Conservation (phyloP, 2,329 filamentous ascomycete species). For the Nakataea oryzae region DNA sequence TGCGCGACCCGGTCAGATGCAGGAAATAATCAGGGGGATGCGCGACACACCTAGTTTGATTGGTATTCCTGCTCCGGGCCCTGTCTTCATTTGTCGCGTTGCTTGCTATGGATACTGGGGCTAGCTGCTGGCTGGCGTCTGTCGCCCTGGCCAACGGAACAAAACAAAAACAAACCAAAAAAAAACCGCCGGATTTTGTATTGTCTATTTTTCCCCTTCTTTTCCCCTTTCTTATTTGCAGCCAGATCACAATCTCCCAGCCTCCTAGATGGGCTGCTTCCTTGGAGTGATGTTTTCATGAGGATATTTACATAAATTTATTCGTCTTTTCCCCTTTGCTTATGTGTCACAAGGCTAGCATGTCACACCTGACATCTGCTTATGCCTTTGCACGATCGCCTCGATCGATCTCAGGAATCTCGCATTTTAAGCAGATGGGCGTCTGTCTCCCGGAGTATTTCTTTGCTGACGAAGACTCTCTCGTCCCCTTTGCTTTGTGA, state of each 20-base stretch:
- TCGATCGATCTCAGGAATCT: no score
- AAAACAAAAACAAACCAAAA: background rate
- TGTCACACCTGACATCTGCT: background rate
- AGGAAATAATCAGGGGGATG: background rate
- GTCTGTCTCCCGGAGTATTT: no score
- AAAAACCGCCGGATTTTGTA: background rate
- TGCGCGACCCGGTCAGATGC: background rate
- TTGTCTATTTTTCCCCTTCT: background rate
- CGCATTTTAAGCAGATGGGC: no score
- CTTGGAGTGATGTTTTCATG: background rate
- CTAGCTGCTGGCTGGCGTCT: background rate
- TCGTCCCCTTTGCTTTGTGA: no score
- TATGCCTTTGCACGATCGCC: background rate
- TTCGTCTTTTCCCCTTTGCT: background rate
- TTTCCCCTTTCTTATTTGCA: background rate
- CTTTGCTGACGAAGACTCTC: no score
- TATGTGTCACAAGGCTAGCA: background rate
- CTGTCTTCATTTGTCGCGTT: background rate
- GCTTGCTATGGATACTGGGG: background rate
- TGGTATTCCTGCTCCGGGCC: background rate
- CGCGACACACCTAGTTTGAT: background rate
- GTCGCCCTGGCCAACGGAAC: background rate
- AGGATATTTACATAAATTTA: background rate
- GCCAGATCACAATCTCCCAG: no score
- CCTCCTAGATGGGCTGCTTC: background rate